A percentile compares a stretch with the other conserved stretches of the same genome.
Conservation (phyloP, 495 filamentous ascomycete species). For the Aspergillus sclerotiicarbonarius region DNA sequence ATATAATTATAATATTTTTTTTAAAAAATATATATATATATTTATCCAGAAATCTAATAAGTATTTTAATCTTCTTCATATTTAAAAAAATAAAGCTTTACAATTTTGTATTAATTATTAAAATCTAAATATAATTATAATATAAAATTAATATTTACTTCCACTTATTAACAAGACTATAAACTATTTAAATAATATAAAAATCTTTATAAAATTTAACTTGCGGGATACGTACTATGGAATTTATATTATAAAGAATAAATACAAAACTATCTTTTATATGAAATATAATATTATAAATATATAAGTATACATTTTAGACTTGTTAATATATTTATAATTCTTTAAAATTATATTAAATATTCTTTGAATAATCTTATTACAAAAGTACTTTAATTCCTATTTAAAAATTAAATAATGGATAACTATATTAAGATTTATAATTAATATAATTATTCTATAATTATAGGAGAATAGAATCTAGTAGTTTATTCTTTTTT, state of each 20-base stretch:
- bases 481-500: neutral
- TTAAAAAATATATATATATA: too few relatives aligned
- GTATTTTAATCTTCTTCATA: neutral
- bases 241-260: neutral
- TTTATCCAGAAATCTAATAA: too few relatives aligned
- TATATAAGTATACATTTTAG: neutral
- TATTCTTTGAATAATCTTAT: too few relatives aligned
- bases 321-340: neutral
- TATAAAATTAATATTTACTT: neutral
- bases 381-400: too few relatives aligned
- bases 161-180: neutral
- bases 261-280: neutral
- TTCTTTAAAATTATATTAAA: neutral
- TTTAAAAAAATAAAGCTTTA: neutral
- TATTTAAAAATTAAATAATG: neutral
- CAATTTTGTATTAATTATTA: neutral
- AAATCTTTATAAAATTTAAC: too few relatives aligned
- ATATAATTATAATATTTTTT: too few relatives aligned
- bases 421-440: neutral
- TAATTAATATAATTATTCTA: neutral
- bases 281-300: neutral
- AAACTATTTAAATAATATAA: constrained; percentile 3
- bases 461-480: neutral
- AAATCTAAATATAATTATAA: neutral
- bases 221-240: neutral